phyloP scores from a whole-genome alignment of 164 flowering plant species.

The Vitis rupestris region DNA sequence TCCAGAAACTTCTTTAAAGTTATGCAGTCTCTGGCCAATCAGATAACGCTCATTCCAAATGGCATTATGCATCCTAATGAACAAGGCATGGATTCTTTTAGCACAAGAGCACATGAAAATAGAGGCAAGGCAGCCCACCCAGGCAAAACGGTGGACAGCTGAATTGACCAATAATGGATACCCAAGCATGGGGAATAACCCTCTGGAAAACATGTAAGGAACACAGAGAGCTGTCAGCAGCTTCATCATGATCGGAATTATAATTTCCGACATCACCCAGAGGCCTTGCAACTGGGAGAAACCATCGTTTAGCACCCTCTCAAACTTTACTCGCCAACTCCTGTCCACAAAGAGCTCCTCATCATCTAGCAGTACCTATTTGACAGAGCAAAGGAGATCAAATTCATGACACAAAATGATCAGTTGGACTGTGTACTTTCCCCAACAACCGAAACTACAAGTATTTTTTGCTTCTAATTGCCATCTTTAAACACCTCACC shows the following conservation, averaged over 20 bases:
- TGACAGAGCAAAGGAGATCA: too few relatives aligned
- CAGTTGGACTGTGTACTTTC: too few relatives aligned
- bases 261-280: constrained; percentile 65
- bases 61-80: constrained; percentile 63
- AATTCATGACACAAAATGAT: too few relatives aligned
- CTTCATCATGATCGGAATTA: constrained; percentile 56
- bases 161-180: constrained; percentile 61
- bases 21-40: constrained; percentile 61
- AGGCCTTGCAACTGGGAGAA: constrained; percentile 54
- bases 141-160: constrained; percentile 64
- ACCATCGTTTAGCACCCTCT: constrained; percentile 68
- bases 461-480: too few relatives aligned
- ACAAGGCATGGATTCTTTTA: constrained; percentile 61
- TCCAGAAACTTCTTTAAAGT: constrained; percentile 40
- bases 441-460: too few relatives aligned
- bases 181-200: constrained; percentile 58
- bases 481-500: too few relatives aligned
- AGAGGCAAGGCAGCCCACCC: constrained; percentile 60
- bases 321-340: constrained; percentile 63
- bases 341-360: constrained; percentile 60
- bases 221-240: constrained; percentile 62
- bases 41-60: constrained; percentile 64
- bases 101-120: constrained; percentile 52
- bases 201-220: constrained; percentile 63
- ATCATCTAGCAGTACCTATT: constrained; percentile 51